Evolutionary conservation across 495 filamentous ascomycete species (phyloP).

Genomic region (Podospora comata): DNA sequence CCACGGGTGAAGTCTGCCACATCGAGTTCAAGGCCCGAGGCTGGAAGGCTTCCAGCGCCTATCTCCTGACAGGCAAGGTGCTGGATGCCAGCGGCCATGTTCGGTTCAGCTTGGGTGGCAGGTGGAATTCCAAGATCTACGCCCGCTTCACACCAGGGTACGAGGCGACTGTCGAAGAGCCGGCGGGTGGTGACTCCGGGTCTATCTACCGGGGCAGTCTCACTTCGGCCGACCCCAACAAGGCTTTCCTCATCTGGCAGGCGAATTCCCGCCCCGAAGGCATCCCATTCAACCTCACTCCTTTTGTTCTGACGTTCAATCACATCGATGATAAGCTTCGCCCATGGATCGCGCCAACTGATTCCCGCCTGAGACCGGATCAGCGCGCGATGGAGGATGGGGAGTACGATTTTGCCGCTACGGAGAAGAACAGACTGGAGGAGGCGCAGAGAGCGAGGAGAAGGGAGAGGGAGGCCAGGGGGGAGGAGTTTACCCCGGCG

Average conservation of each 20-base stretch:
- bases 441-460: conserved; percentile 84
- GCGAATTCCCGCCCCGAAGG: conserved; percentile 73
- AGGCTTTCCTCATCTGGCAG: conserved; percentile 92
- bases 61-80: conserved; percentile 81
- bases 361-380: conserved; percentile 85
- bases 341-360: conserved; percentile 79
- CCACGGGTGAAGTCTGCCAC: conserved; percentile 83
- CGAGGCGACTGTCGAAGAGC: conserved; percentile 66
- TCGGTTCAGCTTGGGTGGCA: conserved; percentile 83
- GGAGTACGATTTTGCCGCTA: conserved; percentile 85
- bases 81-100: conserved; percentile 69
- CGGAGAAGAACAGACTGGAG: conserved; percentile 92
- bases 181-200: conserved; percentile 42
- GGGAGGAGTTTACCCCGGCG: conserved; percentile 76
- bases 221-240: conserved; percentile 51
- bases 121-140: conserved; percentile 97
- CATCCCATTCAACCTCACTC: conserved; percentile 95
- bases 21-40: conserved; percentile 94
- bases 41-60: conserved; percentile 89
- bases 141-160: conserved; percentile 89
- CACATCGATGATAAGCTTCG: conserved; percentile 72
- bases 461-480: conserved; percentile 65
- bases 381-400: conserved; percentile 99
- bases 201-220: conserved; percentile 41
- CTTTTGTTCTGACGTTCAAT: conserved; percentile 93